Percentiles rank a stretch among this genome's conserved stretches.
Evolutionary conservation across 202 grass and related monocot species (phyloP).

Genomic region (Miscanthus sacchariflorus): DNA sequence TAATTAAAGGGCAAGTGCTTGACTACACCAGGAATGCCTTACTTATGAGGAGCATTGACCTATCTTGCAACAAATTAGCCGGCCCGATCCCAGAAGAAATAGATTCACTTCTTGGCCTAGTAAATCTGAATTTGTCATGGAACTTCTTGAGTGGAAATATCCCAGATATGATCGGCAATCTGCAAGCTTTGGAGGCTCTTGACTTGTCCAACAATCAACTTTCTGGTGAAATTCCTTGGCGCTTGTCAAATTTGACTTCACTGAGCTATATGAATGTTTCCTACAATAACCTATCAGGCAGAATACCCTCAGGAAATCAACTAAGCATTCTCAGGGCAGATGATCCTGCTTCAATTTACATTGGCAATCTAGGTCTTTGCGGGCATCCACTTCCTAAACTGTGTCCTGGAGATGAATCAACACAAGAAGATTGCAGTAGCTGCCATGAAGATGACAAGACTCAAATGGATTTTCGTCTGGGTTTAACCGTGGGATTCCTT

Average conservation of each 20-base stretch:
- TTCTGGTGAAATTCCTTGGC: slow-evolving; percentile 38
- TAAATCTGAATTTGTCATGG: slow-evolving; percentile 51
- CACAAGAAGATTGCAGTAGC: neutral
- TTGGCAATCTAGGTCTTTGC: slow-evolving; percentile 46
- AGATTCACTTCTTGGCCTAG: neutral
- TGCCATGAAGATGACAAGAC: neutral
- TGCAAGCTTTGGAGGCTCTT: neutral
- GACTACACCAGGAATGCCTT: rapidly evolving
- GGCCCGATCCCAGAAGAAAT: slow-evolving; percentile 45
- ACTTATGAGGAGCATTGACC: slow-evolving; percentile 25
- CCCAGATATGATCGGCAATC: neutral
- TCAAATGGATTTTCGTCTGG: slow-evolving; percentile 24
- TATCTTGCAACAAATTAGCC: slow-evolving; percentile 39
- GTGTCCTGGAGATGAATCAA: neutral
- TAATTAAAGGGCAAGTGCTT: slow-evolving; percentile 36
- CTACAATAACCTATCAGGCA: slow-evolving; percentile 52
- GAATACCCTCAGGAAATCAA: slow-evolving; percentile 42
- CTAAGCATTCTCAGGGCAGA: slow-evolving; percentile 9
- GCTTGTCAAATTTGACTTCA: slow-evolving; percentile 34
- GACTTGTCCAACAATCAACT: slow-evolving; percentile 54
- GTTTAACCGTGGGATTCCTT: neutral
- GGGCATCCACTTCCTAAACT: neutral
- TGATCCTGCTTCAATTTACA: slow-evolving; percentile 25
- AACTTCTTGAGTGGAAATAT: slow-evolving; percentile 47
- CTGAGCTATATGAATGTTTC: slow-evolving; percentile 52